Evolutionary conservation across 2,329 filamentous ascomycete species (phyloP).

Genomic region (Aureobasidium zeae): DNA sequence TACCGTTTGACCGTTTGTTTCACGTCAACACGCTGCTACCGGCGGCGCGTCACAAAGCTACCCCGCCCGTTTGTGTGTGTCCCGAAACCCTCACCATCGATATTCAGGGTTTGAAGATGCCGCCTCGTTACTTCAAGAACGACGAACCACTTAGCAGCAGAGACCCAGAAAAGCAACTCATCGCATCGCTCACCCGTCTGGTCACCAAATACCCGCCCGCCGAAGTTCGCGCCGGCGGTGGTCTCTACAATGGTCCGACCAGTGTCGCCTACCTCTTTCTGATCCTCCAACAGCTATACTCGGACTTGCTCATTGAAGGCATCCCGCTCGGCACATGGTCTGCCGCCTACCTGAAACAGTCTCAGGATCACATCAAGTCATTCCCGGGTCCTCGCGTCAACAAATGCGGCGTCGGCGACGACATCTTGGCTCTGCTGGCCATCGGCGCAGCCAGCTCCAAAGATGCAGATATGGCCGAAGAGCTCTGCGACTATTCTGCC

Average conservation of each 20-base stretch:
- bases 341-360: constrained; percentile 42
- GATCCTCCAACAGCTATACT: constrained; percentile 41
- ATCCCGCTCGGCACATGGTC: constrained; percentile 41
- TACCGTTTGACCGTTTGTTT: no score
- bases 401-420: constrained; percentile 43
- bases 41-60: constrained; percentile 6
- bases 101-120: constrained; percentile 19
- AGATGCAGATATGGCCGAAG: constrained; percentile 40
- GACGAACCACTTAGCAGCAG: constrained; percentile 29
- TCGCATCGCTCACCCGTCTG: constrained; percentile 41
- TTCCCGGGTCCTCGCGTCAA: constrained; percentile 38
- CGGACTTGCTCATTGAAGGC: constrained; percentile 38
- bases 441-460: constrained; percentile 42
- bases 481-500: constrained; percentile 42
- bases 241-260: constrained; percentile 43
- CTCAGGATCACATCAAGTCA: constrained; percentile 40
- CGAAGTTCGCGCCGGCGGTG: constrained; percentile 37
- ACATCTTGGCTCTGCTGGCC: constrained; percentile 42
- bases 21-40: neutral
- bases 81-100: neutral
- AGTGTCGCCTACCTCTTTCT: constrained; percentile 43
- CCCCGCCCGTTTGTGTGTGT: constrained; percentile 2
- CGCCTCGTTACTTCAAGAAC: constrained; percentile 33
- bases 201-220: constrained; percentile 40
- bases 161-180: constrained; percentile 43